These are phyloP conservation scores for Orbilia brochopaga DNA, from an alignment of 2,329 filamentous ascomycete species.

Conservation along the genomic window DNA sequence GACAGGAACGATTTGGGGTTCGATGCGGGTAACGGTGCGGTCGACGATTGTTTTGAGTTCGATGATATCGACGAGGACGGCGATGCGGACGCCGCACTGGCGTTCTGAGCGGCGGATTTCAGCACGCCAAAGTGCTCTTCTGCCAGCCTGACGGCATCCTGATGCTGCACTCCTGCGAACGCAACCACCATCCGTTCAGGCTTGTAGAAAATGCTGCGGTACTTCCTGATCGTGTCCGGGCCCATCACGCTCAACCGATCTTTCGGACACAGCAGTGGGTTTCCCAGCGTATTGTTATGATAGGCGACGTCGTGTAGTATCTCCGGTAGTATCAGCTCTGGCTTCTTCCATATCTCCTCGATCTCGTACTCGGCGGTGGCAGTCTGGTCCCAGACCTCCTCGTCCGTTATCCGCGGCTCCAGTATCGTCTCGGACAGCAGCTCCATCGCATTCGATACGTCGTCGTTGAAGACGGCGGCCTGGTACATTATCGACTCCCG, in stretches of 20 bases:
- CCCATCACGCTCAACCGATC: slow-evolving; percentile 80
- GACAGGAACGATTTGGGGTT: slow-evolving; percentile 71
- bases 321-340: slow-evolving; percentile 92
- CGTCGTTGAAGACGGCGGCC: slow-evolving; percentile 93
- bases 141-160: slow-evolving; percentile 76
- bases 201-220: slow-evolving; percentile 81
- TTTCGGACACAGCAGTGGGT: slow-evolving; percentile 87
- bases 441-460: slow-evolving; percentile 79
- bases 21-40: slow-evolving; percentile 56
- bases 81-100: slow-evolving; percentile 55
- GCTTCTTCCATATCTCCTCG: slow-evolving; percentile 95
- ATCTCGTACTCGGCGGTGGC: slow-evolving; percentile 95
- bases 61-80: slow-evolving; percentile 61
- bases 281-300: slow-evolving; percentile 93
- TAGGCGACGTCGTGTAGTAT: slow-evolving; percentile 94
- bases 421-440: slow-evolving; percentile 93
- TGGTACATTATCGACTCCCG: slow-evolving; percentile 99
- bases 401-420: slow-evolving; percentile 79
- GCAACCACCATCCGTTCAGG: slow-evolving; percentile 93
- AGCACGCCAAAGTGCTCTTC: slow-evolving; percentile 93
- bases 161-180: slow-evolving; percentile 88
- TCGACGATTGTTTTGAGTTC: slow-evolving; percentile 59
- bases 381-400: slow-evolving; percentile 84
- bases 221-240: slow-evolving; percentile 73
- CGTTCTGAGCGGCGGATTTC: slow-evolving; percentile 62